Conservation (phyloP, 768 basidiomycete species). For the Auricularia heimuer region DNA sequence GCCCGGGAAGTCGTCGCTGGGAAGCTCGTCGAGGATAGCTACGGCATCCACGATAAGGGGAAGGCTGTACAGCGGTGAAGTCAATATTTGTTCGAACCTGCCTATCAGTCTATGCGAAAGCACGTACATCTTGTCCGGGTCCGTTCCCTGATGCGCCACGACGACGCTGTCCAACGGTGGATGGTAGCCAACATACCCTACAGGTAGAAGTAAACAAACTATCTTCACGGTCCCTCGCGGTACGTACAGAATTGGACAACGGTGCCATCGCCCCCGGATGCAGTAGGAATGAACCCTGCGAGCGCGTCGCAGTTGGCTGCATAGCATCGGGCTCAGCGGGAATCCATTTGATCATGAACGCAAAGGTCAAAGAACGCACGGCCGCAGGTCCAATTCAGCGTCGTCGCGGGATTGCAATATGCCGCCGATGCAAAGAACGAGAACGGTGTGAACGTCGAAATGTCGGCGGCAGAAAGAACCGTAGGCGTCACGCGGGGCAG, state of each 20-base stretch:
- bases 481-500: neutral
- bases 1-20: slow-evolving; percentile 35
- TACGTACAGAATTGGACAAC: neutral
- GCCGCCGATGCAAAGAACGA: slow-evolving; percentile 11
- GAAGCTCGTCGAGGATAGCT: slow-evolving; percentile 23
- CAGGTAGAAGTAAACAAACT: neutral
- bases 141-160: slow-evolving; percentile 34
- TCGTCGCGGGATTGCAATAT: slow-evolving; percentile 26
- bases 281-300: slow-evolving; percentile 17
- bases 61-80: slow-evolving; percentile 16
- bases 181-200: slow-evolving; percentile 29
- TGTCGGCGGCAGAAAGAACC: neutral
- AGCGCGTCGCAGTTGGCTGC: slow-evolving; percentile 21
- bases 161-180: slow-evolving; percentile 24
- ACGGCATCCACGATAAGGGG: slow-evolving; percentile 31
- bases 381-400: slow-evolving; percentile 28
- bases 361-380: neutral
- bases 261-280: slow-evolving; percentile 21
- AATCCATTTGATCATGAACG: neutral
- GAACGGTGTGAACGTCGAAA: slow-evolving; percentile 1
- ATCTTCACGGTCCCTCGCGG: neutral
- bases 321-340: neutral
- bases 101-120: neutral
- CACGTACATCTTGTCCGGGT: slow-evolving; percentile 20
- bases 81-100: neutral